phyloP scores from a whole-genome alignment of 768 basidiomycete species.

The Suillus tomentosus region DNA sequence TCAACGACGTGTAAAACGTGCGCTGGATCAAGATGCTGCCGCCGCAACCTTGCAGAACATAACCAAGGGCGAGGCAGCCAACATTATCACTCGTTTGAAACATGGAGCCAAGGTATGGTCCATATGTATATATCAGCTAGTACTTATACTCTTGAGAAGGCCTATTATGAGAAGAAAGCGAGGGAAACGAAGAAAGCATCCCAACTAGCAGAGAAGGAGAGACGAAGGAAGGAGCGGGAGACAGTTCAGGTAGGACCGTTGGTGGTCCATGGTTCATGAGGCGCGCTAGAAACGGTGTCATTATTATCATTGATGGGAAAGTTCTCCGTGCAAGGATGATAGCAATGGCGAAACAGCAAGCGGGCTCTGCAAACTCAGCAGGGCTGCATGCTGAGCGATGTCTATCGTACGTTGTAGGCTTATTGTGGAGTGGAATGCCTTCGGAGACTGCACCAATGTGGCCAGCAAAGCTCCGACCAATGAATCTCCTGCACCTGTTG shows the following conservation, averaged over 20 bases:
- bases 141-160: constrained; percentile 35
- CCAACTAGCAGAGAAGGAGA: constrained; percentile 48
- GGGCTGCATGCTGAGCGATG: constrained; percentile 66
- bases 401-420: constrained; percentile 47
- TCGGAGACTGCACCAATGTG: constrained; percentile 47
- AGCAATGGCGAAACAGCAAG: constrained; percentile 68
- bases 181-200: constrained; percentile 41
- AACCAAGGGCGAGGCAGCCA: constrained; percentile 80
- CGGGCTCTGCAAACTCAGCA: constrained; percentile 56
- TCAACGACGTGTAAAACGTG: constrained; percentile 49
- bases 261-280: constrained; percentile 14
- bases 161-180: constrained; percentile 55
- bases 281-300: constrained; percentile 1
- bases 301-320: constrained; percentile 1
- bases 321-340: constrained; percentile 31
- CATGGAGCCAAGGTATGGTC: constrained; percentile 69
- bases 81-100: constrained; percentile 74
- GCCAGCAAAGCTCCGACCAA: constrained; percentile 86
- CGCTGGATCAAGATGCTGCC: constrained; percentile 20
- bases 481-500: constrained; percentile 93
- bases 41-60: constrained; percentile 41
- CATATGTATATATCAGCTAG: background rate
- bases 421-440: constrained; percentile 47
- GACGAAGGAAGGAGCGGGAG: constrained; percentile 50
- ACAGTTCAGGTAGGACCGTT: constrained; percentile 65